These are phyloP conservation scores for Thamnidium elegans DNA, from an alignment of 192 early-diverging fungal genomes.

Conservation along the genomic window DNA sequence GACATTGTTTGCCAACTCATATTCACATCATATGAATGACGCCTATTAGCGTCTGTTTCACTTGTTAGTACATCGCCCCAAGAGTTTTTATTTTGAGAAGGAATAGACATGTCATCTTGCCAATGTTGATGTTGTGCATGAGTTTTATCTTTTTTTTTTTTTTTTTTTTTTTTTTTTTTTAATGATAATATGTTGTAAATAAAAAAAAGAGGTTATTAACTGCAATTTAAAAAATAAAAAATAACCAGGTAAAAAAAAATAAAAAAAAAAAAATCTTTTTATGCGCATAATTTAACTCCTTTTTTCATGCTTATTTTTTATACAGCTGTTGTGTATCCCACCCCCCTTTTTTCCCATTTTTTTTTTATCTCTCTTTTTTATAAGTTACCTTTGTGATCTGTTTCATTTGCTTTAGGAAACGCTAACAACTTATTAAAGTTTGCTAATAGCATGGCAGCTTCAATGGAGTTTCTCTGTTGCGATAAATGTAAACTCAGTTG, in stretches of 20 bases:
- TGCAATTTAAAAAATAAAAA: neutral
- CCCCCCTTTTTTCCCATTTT: neutral
- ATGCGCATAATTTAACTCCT: conserved; percentile 22
- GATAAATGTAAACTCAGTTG: conserved; percentile 30
- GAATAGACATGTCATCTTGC: conserved; percentile 35
- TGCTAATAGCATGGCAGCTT: conserved; percentile 38
- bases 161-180: too few species aligned
- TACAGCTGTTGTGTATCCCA: neutral
- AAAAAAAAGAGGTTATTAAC: neutral
- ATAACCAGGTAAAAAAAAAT: neutral
- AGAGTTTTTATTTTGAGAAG: conserved; percentile 12
- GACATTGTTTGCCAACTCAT: conserved; percentile 31
- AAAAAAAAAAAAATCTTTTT: conserved; percentile 16
- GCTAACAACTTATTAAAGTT: conserved; percentile 29
- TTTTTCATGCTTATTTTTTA: neutral
- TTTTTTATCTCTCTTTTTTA: conserved; percentile 8
- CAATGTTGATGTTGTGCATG: conserved; percentile 14
- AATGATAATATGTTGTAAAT: too few species aligned
- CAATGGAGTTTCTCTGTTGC: conserved; percentile 37
- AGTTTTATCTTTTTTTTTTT: neutral
- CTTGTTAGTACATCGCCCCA: conserved; percentile 21
- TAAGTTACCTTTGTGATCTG: conserved; percentile 14
- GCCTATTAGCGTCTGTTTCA: conserved; percentile 21
- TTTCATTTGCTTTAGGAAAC: conserved; percentile 10
- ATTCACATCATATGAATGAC: conserved; percentile 37